Evolutionary conservation across 2,329 filamentous ascomycete genomes (phyloP).

Genomic region (Madurella fahalii): DNA sequence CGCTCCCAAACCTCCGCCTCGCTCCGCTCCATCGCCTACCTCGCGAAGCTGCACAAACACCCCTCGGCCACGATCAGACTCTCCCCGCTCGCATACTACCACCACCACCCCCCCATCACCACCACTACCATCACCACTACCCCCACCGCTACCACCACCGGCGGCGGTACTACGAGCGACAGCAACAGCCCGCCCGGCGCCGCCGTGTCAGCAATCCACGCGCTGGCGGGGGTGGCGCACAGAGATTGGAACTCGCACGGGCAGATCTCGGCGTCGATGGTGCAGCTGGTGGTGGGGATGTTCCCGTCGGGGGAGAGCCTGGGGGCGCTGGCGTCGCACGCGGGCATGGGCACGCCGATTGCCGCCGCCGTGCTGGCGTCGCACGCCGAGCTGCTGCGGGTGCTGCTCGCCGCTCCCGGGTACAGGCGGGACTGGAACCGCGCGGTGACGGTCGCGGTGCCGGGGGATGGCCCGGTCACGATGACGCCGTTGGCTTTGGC

Average conservation of each 20-base stretch:
- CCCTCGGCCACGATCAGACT: not conserved
- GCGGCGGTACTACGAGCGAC: not conserved
- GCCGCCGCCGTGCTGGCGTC: not conserved
- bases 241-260: slow-evolving; percentile 7
- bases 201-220: slow-evolving; percentile 3
- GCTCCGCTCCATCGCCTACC: slow-evolving; percentile 8
- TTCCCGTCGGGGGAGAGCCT: slow-evolving; percentile 6
- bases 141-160: too few species aligned
- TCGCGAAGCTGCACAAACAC: slow-evolving; percentile 3
- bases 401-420: not conserved
- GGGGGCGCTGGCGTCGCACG: not conserved
- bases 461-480: not conserved
- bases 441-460: not conserved
- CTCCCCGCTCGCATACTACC: not conserved
- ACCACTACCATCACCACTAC: too few species aligned
- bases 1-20: slow-evolving; percentile 5
- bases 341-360: not conserved
- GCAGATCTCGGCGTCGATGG: slow-evolving; percentile 13
- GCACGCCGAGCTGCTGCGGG: not conserved
- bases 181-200: not conserved
- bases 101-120: too few species aligned
- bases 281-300: slow-evolving; percentile 6
- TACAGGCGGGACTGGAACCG: not conserved
- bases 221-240: not conserved
- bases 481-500: not conserved